Evolutionary conservation across 2,329 filamentous ascomycete species (phyloP), one percentile per base, ranked within the genome.

Genomic region (Claviceps sorghi): DNA sequence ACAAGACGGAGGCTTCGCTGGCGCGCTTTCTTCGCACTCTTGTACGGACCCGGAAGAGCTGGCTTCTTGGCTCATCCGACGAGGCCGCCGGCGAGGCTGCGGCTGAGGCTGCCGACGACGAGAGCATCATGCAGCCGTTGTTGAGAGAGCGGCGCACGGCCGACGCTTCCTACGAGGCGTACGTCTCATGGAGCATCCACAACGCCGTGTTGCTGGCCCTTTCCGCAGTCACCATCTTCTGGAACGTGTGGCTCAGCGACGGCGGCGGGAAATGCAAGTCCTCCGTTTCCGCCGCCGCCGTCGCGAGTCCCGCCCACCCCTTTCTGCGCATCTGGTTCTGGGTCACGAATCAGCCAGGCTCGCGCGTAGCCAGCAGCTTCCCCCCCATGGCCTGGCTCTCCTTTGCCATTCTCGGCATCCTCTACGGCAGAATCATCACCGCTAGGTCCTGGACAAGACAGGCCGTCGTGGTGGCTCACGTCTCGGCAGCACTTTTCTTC

Each of bases 361-460:
- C 1, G 13, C 63, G 55, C 17, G 58, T 72, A 48, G 53, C 69
- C 5, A 73, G 71, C 0, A 62, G 54, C 13, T 73, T 73, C 51
- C 71, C 72, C 0, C 72, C 72, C 0, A 57, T 74, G 57, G 71
- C 70, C 0, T 74, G 72, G 72, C 56, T 74, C 4, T 73, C 72
- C 0, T 73, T 73, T 51, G 69, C 70, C 48, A 61, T 73, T 9
- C 55, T 73, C 17, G 72, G 72, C 4, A 58, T 74, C 0, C 56
- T 74, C 9, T 73, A 72, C 54, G 72, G 65, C 0, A 68, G 72
- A 36, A 56, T 74, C 52, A 56, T 67, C 15, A 59, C 66, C 1
- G 59, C 64, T 0, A 60, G 64, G 19, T 58, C 64, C 0, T 67
- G 65, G 64, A 64, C 55, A n/a, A 51, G 57, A 0, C 54, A 58